These are phyloP conservation scores for Prunus dulcis DNA, from an alignment of 306 rosid genomes.

Conservation along the genomic window DNA sequence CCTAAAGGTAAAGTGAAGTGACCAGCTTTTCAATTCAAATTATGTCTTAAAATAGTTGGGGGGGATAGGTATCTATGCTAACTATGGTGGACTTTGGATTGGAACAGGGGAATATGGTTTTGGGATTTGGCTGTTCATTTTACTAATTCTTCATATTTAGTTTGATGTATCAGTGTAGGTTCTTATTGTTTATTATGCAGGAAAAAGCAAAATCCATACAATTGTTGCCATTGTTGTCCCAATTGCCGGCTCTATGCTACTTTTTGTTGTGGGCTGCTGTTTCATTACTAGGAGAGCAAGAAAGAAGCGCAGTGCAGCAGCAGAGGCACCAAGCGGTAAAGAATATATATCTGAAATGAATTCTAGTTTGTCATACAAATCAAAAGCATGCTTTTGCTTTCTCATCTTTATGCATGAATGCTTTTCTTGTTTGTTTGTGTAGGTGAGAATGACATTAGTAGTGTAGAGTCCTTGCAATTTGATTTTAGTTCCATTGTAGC, in stretches of 20 bases:
- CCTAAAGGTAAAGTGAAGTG: neutral
- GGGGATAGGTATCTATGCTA: too few relatives aligned
- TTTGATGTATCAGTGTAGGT: too few relatives aligned
- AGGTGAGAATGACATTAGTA: slow-evolving; percentile 19
- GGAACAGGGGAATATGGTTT: neutral
- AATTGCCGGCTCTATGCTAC: neutral
- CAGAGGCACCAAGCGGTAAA: neutral
- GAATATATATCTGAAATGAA: too few relatives aligned
- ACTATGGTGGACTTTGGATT: too few relatives aligned
- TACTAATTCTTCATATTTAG: neutral
- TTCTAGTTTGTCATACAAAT: too few relatives aligned
- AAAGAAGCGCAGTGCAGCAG: neutral
- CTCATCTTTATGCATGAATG: too few relatives aligned
- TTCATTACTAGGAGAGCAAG: neutral
- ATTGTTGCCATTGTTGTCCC: neutral
- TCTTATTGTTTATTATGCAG: neutral
- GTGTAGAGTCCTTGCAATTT: slow-evolving; percentile 38
- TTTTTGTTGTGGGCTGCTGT: neutral
- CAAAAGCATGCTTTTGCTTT: too few relatives aligned
- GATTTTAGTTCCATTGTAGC: slow-evolving; percentile 27
- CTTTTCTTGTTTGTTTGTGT: neutral
- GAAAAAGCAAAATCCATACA: neutral
- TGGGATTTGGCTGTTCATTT: neutral
- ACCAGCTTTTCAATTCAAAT: too few relatives aligned
- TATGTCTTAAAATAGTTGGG: too few relatives aligned